Conservation (phyloP, 2,329 filamentous ascomycete species). For the Aspergillus chevalieri region DNA sequence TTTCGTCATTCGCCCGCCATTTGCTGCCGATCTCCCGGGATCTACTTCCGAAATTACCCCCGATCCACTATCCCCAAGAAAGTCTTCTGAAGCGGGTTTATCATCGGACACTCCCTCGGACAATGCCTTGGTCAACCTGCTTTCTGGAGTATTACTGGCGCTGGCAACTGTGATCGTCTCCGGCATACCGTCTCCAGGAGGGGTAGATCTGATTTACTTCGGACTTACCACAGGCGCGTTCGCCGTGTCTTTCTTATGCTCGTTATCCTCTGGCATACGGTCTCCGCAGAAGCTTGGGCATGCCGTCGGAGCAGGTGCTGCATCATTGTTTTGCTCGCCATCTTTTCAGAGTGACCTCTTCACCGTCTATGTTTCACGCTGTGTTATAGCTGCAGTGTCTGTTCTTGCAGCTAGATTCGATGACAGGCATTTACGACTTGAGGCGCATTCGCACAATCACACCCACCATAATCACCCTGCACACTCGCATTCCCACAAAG, state of each 20-base stretch:
- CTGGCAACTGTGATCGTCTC: conserved; percentile 19
- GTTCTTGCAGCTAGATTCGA: conserved; percentile 30
- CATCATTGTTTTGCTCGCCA: conserved; percentile 25
- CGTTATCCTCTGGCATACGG: conserved; percentile 18
- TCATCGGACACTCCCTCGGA: conserved; percentile 12
- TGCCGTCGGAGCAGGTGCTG: conserved; percentile 18
- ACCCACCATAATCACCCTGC: conserved; percentile 25
- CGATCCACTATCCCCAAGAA: conserved; percentile 8
- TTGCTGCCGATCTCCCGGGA: conserved; percentile 21
- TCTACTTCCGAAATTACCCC: conserved; percentile 13
- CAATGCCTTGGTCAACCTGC: conserved; percentile 23
- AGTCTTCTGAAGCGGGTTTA: conserved; percentile 4
- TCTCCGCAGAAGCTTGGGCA: conserved; percentile 29
- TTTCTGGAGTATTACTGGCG: conserved; percentile 21
- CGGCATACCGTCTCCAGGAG: conserved; percentile 14
- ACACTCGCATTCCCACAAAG: conserved; percentile 32
- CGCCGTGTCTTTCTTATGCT: conserved; percentile 21
- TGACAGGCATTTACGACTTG: conserved; percentile 21
- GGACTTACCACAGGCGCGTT: conserved; percentile 18
- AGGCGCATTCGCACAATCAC: conserved; percentile 28
- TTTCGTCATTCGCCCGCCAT: conserved; percentile 45
- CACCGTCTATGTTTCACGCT: conserved; percentile 21
- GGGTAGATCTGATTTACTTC: conserved; percentile 19
- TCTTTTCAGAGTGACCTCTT: conserved; percentile 21
- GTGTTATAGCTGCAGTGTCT: conserved; percentile 21